Percentiles rank a stretch among this genome's conserved stretches.
phyloP scores from a whole-genome alignment of 495 filamentous ascomycete species.

The Aspergillus kassunensis region DNA sequence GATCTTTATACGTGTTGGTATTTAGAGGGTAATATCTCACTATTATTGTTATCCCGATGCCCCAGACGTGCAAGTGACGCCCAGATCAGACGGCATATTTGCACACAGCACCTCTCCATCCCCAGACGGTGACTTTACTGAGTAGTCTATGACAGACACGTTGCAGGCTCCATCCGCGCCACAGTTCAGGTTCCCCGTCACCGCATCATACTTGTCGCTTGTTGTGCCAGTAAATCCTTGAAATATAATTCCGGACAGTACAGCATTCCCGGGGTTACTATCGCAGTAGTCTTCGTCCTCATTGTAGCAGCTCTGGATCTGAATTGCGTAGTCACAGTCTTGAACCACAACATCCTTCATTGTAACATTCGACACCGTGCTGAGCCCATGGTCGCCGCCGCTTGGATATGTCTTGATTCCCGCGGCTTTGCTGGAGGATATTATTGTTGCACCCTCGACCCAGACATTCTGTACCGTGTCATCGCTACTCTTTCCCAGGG shows the following conservation, averaged over 20 bases:
- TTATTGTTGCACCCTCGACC: conserved; percentile 36
- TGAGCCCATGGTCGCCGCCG: conserved; percentile 13
- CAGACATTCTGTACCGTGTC: conserved; percentile 39
- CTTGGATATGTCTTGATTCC: conserved; percentile 44
- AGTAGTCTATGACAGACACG: conserved; percentile 29
- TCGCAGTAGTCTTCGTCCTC: conserved; percentile 38
- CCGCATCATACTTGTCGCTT: conserved; percentile 33
- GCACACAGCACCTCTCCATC: conserved; percentile 33
- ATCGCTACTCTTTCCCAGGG: conserved; percentile 25
- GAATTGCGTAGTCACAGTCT: conserved; percentile 43
- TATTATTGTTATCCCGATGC: conserved; percentile 29
- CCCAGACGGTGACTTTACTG: conserved; percentile 32
- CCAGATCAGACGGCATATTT: conserved; percentile 34
- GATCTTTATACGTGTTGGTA: no score
- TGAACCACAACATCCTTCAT: conserved; percentile 34
- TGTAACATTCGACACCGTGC: conserved; percentile 41
- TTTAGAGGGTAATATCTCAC: no score
- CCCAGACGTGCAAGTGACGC: conserved; percentile 36
- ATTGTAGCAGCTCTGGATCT: conserved; percentile 47
- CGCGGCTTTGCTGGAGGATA: conserved; percentile 39
- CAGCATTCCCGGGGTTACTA: conserved; percentile 31
- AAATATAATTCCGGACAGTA: conserved; percentile 33
- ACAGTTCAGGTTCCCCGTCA: conserved; percentile 38
- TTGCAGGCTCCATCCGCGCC: conserved; percentile 36
- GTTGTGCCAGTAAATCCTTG: conserved; percentile 38